A percentile compares a stretch with the other conserved stretches of the same genome.
Conservation (phyloP, 2,329 filamentous ascomycete species). For the Sporothrix brunneoviolacea region DNA sequence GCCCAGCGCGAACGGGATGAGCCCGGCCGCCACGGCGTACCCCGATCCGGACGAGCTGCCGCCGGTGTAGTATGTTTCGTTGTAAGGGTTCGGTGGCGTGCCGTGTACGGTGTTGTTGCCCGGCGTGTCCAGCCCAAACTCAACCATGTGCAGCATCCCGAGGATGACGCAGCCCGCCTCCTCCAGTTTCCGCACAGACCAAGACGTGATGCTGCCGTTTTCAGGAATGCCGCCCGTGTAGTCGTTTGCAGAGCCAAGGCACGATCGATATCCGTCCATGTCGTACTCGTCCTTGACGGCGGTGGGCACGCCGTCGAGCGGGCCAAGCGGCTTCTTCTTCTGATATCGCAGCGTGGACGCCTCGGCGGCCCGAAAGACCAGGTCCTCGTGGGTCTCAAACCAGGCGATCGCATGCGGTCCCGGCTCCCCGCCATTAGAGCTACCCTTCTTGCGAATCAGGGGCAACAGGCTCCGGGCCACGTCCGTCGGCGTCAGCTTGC, state of each 20-base stretch:
- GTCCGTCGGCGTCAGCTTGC: constrained; percentile 39
- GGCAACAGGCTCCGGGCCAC: constrained; percentile 40
- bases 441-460: constrained; percentile 30
- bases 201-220: constrained; percentile 46
- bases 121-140: constrained; percentile 66
- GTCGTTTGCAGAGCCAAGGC: constrained; percentile 54
- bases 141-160: constrained; percentile 71
- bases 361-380: constrained; percentile 36
- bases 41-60: constrained; percentile 69
- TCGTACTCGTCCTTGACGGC: constrained; percentile 73
- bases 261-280: constrained; percentile 64
- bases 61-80: constrained; percentile 65
- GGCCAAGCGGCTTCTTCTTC: constrained; percentile 50
- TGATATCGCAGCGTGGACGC: constrained; percentile 42
- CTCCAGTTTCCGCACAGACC: constrained; percentile 63
- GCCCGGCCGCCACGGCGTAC: constrained; percentile 62
- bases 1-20: constrained; percentile 66
- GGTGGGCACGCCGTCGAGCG: constrained; percentile 66
- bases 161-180: constrained; percentile 65
- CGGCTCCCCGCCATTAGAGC: constrained; percentile 26
- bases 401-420: constrained; percentile 38
- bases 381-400: constrained; percentile 36
- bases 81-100: constrained; percentile 71
- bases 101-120: constrained; percentile 68
- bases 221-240: constrained; percentile 43